Evolutionary conservation across 2,329 filamentous ascomycete species (phyloP).

Genomic region (Colletotrichum musicola): DNA sequence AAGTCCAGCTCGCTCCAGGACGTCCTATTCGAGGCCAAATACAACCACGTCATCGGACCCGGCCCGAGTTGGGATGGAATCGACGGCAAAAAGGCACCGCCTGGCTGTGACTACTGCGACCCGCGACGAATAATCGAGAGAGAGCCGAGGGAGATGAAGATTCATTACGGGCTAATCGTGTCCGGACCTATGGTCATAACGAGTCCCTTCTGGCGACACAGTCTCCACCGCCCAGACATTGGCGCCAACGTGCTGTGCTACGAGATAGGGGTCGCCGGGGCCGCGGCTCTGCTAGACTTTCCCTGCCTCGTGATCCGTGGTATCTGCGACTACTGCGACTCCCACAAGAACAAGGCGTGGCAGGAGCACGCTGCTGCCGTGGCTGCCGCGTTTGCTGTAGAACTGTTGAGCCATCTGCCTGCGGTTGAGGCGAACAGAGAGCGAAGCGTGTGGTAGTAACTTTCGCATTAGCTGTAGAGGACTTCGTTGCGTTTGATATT

Average conservation of each 20-base stretch:
- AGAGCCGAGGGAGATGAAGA: not conserved
- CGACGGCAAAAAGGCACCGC: conserved; percentile 1
- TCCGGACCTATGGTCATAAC: too few species aligned
- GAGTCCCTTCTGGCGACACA: too few species aligned
- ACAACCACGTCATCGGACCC: conserved; percentile 17
- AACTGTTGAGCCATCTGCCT: conserved; percentile 2
- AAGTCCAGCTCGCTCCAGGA: conserved; percentile 27
- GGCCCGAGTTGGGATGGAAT: not conserved
- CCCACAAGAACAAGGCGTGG: conserved; percentile 53
- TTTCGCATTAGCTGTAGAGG: too few species aligned
- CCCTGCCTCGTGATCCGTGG: conserved; percentile 54
- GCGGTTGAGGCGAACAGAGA: not conserved
- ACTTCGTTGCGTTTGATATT: too few species aligned
- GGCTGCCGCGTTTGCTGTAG: conserved; percentile 48
- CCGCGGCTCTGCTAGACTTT: conserved; percentile 45
- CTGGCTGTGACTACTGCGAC: not conserved
- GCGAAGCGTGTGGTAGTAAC: not conserved
- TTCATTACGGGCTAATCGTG: conserved; percentile 44
- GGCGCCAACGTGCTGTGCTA: conserved; percentile 42
- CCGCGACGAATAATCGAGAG: not conserved
- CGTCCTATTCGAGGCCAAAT: conserved; percentile 26
- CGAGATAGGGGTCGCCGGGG: conserved; percentile 49
- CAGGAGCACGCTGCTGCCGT: conserved; percentile 50
- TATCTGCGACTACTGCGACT: conserved; percentile 56
- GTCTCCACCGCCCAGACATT: too few species aligned